These are phyloP conservation scores for Fusarium pseudonygamai DNA, from an alignment of 2,329 filamentous ascomycete species.

Conservation along the genomic window DNA sequence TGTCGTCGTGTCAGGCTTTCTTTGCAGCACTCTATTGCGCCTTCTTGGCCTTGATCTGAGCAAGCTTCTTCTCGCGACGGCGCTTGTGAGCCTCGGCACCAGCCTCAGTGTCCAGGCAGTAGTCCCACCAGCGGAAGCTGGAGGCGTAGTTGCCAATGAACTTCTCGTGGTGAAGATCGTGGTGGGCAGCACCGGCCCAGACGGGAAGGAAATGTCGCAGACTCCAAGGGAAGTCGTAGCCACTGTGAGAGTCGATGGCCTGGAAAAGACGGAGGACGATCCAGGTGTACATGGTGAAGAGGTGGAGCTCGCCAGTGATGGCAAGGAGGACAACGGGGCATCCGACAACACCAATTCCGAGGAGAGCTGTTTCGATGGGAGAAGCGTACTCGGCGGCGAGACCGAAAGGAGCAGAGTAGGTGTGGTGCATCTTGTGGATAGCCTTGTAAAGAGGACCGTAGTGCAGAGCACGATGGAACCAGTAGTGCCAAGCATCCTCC, in stretches of 20 bases:
- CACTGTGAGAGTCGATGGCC: slow-evolving; percentile 96
- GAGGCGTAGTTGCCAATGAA: slow-evolving; percentile 99
- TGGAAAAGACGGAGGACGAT: slow-evolving; percentile 94
- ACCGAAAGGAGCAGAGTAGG: slow-evolving; percentile 97
- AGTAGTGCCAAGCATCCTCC: slow-evolving; percentile 99
- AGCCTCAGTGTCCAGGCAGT: slow-evolving; percentile 90
- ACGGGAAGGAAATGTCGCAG: slow-evolving; percentile 95
- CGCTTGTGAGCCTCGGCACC: slow-evolving; percentile 86
- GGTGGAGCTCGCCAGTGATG: slow-evolving; percentile 87
- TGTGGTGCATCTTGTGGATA: slow-evolving; percentile 99
- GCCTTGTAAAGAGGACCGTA: slow-evolving; percentile 95
- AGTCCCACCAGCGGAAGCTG: slow-evolving; percentile 99
- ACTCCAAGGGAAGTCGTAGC: slow-evolving; percentile 98
- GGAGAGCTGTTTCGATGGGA: slow-evolving; percentile 94
- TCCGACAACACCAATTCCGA: slow-evolving; percentile 87
- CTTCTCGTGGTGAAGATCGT: slow-evolving; percentile 97
- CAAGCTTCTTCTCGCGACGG: slow-evolving; percentile 81
- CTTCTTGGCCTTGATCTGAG: slow-evolving; percentile 72
- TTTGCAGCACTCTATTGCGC: slow-evolving; percentile 59
- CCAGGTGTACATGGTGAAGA: slow-evolving; percentile 98
- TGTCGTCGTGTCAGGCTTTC: slow-evolving; percentile 6
- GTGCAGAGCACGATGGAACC: slow-evolving; percentile 91
- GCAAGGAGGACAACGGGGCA: slow-evolving; percentile 85
- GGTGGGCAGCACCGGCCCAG: slow-evolving; percentile 97
- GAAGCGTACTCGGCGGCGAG: slow-evolving; percentile 97